These are phyloP conservation scores for Yarrowia phangngaensis DNA, from an alignment of 805 yeast species.

Conservation along the genomic window DNA sequence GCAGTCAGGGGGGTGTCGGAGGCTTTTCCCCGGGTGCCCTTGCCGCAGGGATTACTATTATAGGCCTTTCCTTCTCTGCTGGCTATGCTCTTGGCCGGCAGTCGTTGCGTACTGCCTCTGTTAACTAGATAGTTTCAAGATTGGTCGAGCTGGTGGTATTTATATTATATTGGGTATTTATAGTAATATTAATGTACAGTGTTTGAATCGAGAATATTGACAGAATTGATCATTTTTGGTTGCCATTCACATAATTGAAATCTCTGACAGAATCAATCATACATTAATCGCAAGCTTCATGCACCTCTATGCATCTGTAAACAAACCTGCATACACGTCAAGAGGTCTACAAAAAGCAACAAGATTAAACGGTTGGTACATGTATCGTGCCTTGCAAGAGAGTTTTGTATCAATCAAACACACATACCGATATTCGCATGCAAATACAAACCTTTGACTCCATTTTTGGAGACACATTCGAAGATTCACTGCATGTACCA, in stretches of 20 bases:
- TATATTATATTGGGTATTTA: conserved; percentile 15
- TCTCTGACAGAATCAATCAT: too few species aligned
- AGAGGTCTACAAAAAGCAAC: too few species aligned
- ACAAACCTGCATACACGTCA: too few species aligned
- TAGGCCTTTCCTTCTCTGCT: conserved; percentile 32
- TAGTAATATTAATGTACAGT: conserved; percentile 9
- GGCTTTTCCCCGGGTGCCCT: conserved; percentile 23
- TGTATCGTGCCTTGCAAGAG: too few species aligned
- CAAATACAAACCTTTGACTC: conserved; percentile 18
- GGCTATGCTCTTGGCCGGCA: conserved; percentile 32
- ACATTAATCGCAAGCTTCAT: too few species aligned
- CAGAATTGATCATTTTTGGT: conserved; percentile 1
- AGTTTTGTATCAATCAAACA: too few species aligned
- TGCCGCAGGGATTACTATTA: conserved; percentile 29
- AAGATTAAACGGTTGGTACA: too few species aligned
- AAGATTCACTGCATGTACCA: conserved; percentile 7
- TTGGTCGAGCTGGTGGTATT: not conserved
- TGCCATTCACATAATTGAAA: too few species aligned
- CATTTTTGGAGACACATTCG: conserved; percentile 23
- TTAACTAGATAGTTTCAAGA: not conserved
- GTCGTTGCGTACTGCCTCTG: conserved; percentile 14
- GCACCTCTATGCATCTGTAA: too few species aligned
- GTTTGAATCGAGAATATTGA: not conserved
- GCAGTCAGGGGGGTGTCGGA: conserved; percentile 10
- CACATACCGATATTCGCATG: not conserved